A percentile compares a stretch with the other conserved stretches of the same genome.
These are phyloP conservation scores for Lachnellula hyalina DNA, from an alignment of 2,329 filamentous ascomycete species.

Conservation along the genomic window DNA sequence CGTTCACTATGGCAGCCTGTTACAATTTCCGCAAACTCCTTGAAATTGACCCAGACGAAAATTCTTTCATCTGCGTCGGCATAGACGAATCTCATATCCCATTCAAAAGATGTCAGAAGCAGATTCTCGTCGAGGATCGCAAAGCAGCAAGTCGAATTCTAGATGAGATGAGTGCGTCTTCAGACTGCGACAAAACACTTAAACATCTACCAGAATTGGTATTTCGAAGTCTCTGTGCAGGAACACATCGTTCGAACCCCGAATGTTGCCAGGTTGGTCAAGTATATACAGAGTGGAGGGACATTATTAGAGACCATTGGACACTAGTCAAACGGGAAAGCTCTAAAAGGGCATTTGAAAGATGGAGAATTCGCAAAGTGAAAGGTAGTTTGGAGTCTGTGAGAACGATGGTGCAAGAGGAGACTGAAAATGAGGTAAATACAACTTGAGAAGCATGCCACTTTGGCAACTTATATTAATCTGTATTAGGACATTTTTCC, in stretches of 20 bases:
- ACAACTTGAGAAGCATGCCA: neutral
- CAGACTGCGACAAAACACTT: constrained; percentile 1
- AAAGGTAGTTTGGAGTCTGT: neutral
- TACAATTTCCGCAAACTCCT: constrained; percentile 4
- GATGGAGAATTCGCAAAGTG: constrained; percentile 1
- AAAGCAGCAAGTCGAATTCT: neutral
- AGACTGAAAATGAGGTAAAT: constrained; percentile 4
- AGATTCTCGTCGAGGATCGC: neutral
- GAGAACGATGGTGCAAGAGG: neutral
- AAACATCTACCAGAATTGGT: constrained; percentile 3
- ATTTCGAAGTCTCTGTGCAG: neutral
- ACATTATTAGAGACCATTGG: constrained; percentile 4
- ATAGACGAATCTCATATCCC: neutral
- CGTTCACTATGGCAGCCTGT: neutral
- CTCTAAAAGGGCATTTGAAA: neutral
- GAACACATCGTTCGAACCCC: neutral
- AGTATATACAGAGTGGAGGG: constrained; percentile 4
- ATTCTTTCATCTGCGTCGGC: neutral
- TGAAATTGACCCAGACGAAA: neutral
- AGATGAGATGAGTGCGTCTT: constrained; percentile 1
- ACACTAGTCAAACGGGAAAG: neutral
- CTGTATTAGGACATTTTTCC: neutral
- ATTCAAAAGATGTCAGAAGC: neutral
- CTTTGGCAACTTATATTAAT: neutral
- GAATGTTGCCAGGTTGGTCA: neutral